phyloP scores from a whole-genome alignment of 352 stramenopile genomes.

The Lagenidium giganteum region DNA sequence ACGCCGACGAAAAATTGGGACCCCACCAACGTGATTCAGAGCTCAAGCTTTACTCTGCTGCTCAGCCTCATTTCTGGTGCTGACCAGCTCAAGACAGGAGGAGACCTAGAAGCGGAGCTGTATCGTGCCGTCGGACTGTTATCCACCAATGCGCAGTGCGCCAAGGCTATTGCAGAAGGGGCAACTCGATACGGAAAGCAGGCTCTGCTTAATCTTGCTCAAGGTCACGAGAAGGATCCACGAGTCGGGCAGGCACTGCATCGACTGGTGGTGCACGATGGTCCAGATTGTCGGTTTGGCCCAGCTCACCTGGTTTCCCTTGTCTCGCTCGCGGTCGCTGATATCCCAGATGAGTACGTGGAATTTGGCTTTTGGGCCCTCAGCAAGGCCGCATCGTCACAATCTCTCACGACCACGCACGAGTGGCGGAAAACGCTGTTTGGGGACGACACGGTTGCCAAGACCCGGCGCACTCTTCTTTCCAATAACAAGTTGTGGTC shows the following conservation, averaged over 20 bases:
- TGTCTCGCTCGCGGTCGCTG: slow-evolving; percentile 45
- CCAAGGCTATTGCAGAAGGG: slow-evolving; percentile 44
- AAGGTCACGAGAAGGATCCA: slow-evolving; percentile 44
- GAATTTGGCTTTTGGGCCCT: slow-evolving; percentile 73
- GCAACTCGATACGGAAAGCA: slow-evolving; percentile 67
- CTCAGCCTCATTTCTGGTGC: slow-evolving; percentile 44
- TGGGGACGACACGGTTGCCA: slow-evolving; percentile 43
- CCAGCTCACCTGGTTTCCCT: slow-evolving; percentile 65
- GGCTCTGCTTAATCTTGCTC: slow-evolving; percentile 53
- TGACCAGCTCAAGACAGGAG: slow-evolving; percentile 16
- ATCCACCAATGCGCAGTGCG: slow-evolving; percentile 47
- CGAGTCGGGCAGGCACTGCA: slow-evolving; percentile 50
- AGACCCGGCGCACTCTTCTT: slow-evolving; percentile 49
- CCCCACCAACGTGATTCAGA: slow-evolving; percentile 37
- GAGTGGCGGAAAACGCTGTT: slow-evolving; percentile 58
- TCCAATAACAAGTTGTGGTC: slow-evolving; percentile 46
- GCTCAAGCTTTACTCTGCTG: slow-evolving; percentile 58
- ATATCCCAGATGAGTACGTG: slow-evolving; percentile 51
- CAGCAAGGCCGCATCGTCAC: slow-evolving; percentile 33
- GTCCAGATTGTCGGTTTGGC: slow-evolving; percentile 38
- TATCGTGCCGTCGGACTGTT: slow-evolving; percentile 43
- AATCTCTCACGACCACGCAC: slow-evolving; percentile 28
- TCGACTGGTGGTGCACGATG: slow-evolving; percentile 37
- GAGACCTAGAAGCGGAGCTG: slow-evolving; percentile 43
- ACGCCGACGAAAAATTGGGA: slow-evolving; percentile 29